A percentile compares a stretch with the other conserved stretches of the same genome.
Conservation (phyloP, 441 rosid genomes). For the Capsella rubella region DNA sequence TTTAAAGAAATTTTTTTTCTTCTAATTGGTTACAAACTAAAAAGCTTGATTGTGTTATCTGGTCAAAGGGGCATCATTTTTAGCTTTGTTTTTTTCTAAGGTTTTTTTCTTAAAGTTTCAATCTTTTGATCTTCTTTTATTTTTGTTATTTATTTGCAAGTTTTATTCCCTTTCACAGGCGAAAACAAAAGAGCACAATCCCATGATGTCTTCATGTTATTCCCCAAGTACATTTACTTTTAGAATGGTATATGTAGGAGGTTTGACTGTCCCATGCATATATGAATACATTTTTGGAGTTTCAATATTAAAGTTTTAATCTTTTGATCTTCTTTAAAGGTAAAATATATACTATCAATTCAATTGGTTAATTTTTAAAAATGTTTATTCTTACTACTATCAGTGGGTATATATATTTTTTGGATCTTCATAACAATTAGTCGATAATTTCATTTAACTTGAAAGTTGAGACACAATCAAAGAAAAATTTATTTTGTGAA, state of each 20-base stretch:
- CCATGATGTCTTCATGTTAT: not conserved
- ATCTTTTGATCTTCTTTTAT: not conserved
- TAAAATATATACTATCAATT: too few relatives aligned
- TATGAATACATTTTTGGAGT: too few relatives aligned
- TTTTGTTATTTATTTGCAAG: too few relatives aligned
- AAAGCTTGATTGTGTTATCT: not conserved
- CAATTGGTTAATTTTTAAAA: too few relatives aligned
- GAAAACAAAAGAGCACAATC: not conserved
- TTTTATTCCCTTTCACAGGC: not conserved
- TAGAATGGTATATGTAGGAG: not conserved
- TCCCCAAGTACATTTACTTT: not conserved
- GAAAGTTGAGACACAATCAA: not conserved
- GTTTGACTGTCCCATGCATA: too few relatives aligned
- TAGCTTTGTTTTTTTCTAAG: not conserved
- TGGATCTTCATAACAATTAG: too few relatives aligned
- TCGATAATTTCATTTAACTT: not conserved
- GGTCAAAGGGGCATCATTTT: constrained; percentile 8
- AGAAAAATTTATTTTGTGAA: not conserved
- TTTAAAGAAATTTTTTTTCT: not conserved
- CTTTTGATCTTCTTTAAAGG: too few relatives aligned
- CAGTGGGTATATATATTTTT: too few relatives aligned
- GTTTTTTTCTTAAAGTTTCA: constrained; percentile 8
- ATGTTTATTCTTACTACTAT: too few relatives aligned
- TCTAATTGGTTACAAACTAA: not conserved
- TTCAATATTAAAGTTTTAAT: too few relatives aligned